Base-by-base conservation (phyloP, 202 grass and related monocot genomes). In the Brachypodium distachyon region DNA sequence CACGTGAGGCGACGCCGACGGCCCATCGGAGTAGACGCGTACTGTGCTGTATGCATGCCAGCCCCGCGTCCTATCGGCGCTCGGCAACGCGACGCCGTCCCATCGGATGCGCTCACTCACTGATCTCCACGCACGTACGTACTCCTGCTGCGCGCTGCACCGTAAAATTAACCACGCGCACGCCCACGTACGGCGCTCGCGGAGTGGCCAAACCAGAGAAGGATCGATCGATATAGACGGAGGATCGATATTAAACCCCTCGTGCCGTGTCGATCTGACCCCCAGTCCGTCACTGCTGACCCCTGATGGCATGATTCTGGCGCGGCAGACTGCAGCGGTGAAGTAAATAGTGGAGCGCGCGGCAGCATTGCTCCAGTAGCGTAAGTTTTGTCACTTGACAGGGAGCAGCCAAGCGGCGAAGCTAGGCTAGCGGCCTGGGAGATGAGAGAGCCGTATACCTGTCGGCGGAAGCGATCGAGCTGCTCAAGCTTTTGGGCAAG, bases 1-100 rank as follows among this genome's bases (percentile, higher is more conserved):
- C 78, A 76, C 84, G 84, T 71, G 84, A 81, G 61, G 48, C 18
- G 50, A 48, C 73, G 61, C 66, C 73, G 34, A 32, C 67, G 47
- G 70, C n/a, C n/a, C n/a, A 16, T 68, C 40, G 40, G 64, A 50
- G 32, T 37, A 37, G 78, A 70, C 77, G 61, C 6, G 61, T 48
- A 56, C 61, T 52, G 77, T 74, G 70, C 72, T 47, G 47, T 26
- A 14, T 57, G 18, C 50, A 14, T 28, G 38, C 26, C 11, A 2
- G 33, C 13, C 59, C 16, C 4, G n/a, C 70, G 61, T 69, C 72
- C 53, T 61, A 68, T 60, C 29, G 31, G 43, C 6, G 44, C 8
- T 53, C 36, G 26, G 42, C 78, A 34, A 4, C 29, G 70, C 42
- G 65, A 47, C 65, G 61, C 47, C 38, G 38, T 13, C 50, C 70